These are phyloP conservation scores for Boletus calvinii DNA, from an alignment of 1,284 basidiomycete species.

Conservation along the genomic window DNA sequence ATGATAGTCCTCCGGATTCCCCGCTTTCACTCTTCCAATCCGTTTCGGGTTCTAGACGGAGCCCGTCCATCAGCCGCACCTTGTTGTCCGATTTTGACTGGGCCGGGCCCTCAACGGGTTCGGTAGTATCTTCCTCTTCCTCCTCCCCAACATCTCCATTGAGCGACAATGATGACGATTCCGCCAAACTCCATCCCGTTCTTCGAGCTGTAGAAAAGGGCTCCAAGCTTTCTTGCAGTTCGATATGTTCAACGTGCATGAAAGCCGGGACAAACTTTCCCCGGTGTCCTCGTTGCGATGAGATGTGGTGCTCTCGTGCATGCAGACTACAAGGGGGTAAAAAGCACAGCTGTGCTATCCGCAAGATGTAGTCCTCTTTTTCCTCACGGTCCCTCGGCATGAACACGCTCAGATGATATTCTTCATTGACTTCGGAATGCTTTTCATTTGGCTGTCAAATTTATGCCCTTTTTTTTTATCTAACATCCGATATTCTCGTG, in stretches of 20 bases:
- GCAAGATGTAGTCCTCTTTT: slow-evolving; percentile 11
- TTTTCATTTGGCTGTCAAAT: background rate
- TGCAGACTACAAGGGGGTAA: slow-evolving; percentile 56
- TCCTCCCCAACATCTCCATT: slow-evolving; percentile 16
- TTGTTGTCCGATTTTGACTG: slow-evolving; percentile 27
- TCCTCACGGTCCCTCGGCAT: background rate
- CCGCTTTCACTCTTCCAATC: slow-evolving; percentile 25
- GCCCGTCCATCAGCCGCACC: slow-evolving; percentile 40
- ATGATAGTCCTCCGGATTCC: slow-evolving; percentile 34
- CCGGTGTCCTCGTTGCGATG: slow-evolving; percentile 59
- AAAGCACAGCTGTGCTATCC: slow-evolving; percentile 44
- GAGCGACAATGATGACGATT: slow-evolving; percentile 26
- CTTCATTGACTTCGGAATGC: background rate
- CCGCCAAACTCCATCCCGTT: slow-evolving; percentile 43
- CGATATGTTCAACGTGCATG: slow-evolving; percentile 55
- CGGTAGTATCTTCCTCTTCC: slow-evolving; percentile 24
- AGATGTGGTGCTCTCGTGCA: slow-evolving; percentile 67
- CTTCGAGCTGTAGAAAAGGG: slow-evolving; percentile 54
- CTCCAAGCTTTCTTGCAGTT: slow-evolving; percentile 50
- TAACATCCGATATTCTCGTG: background rate
- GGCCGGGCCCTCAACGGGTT: background rate
- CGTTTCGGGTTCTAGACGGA: slow-evolving; percentile 17
- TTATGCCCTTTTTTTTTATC: background rate
- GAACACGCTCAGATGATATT: background rate
- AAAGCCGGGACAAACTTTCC: slow-evolving; percentile 62